Evolutionary conservation across 148 eudicot species (phyloP).

Genomic region (Agrostemma githago): DNA sequence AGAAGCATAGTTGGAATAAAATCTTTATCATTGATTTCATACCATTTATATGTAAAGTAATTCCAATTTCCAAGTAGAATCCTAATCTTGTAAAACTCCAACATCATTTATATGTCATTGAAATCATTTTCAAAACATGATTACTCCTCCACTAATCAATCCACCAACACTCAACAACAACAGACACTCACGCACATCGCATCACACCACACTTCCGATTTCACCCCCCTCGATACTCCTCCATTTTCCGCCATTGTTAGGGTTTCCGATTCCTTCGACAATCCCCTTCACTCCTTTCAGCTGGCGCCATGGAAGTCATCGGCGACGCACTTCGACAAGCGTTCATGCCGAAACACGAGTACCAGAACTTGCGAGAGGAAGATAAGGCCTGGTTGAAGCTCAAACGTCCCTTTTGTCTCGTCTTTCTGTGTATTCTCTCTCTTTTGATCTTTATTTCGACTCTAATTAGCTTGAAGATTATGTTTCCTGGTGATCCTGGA

Average conservation of each 20-base stretch:
- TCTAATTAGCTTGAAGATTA: conserved; percentile 57
- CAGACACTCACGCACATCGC: background rate
- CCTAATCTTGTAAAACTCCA: background rate
- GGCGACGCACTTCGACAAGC: conserved; percentile 87
- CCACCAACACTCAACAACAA: background rate
- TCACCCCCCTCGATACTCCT: background rate
- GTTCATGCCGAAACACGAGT: conserved; percentile 92
- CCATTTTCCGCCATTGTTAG: conserved; percentile 26
- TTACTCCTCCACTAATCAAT: background rate
- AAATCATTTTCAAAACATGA: background rate
- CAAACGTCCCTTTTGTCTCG: conserved; percentile 40
- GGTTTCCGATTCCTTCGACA: conserved; percentile 18
- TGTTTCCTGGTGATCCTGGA: conserved; percentile 49
- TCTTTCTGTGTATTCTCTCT: conserved; percentile 26
- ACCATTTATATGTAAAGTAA: background rate
- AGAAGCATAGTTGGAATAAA: no score
- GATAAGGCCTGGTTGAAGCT: conserved; percentile 56
- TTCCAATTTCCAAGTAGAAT: background rate
- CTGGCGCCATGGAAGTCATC: conserved; percentile 36
- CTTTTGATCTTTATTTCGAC: conserved; percentile 47
- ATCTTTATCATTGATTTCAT: no score
- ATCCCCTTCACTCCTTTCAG: background rate
- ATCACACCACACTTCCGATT: background rate
- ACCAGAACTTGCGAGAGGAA: conserved; percentile 72
- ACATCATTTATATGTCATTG: no score